Evolutionary conservation across 139 green algal species (phyloP), one percentile per base, ranked within the genome.

Genomic region (Dunaliella primolecta): DNA sequence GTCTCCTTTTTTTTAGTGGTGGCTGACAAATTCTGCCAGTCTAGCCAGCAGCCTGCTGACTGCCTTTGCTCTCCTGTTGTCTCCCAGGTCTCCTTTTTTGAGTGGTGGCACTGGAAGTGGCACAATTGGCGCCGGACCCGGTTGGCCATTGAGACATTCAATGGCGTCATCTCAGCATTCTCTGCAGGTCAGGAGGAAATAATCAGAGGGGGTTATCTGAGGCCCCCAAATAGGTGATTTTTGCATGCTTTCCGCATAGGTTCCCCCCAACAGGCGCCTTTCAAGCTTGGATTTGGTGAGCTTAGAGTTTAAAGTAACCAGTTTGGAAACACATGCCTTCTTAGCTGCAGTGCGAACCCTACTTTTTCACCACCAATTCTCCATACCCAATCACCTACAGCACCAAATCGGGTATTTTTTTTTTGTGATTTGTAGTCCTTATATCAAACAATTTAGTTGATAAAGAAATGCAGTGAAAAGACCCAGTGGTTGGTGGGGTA

Each of bases 61-160:
- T n/a, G n/a, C n/a, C n/a, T n/a, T n/a, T n/a, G n/a, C n/a, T n/a
- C n/a, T n/a, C n/a, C n/a, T n/a, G n/a, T n/a, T n/a, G n/a, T n/a
- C n/a, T n/a, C n/a, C n/a, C n/a, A 31, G 31, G 27, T 46, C 7
- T n/a, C 76, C 76, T 25, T 81, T 30, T 77, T 79, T 31, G 31
- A 86, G 77, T 83, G 78, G 78, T 87, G 71, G 56, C 78, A 36
- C 3, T 84, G 55, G 75, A 38, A 72, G 31, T 84, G 77, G 57
- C 7, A 77, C 23, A 81, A 46, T 29, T 84, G 20, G 31, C 31
- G 77, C 36, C 35, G 34, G 7, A 3, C 75, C 25, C 64, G 79
- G 0, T 0, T 34, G 2, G 31, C 21, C 0, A 7, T 87, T 3
- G 79, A 84, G 70, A 32, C 36, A 1, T 0, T 84, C 36, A 87